A percentile compares a stretch with the other conserved stretches of the same genome.
Evolutionary conservation across 331 rosid genomes (phyloP).

Genomic region (Cucumis variabilis): DNA sequence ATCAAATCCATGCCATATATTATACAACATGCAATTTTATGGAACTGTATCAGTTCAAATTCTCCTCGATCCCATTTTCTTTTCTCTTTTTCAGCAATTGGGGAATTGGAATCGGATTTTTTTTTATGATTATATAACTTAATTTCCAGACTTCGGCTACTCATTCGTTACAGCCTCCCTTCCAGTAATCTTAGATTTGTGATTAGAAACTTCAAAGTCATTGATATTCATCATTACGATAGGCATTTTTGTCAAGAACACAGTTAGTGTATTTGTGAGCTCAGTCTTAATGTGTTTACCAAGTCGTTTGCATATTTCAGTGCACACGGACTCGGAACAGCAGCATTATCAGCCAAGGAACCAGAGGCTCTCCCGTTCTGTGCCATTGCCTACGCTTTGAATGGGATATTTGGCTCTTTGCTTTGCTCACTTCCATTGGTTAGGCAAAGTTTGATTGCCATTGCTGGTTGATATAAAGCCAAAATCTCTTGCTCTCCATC

Average conservation of each 20-base stretch:
- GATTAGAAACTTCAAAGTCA: not conserved
- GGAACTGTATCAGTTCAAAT: not conserved
- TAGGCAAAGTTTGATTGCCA: constrained; percentile 74
- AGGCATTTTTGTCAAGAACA: not conserved
- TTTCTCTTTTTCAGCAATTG: not conserved
- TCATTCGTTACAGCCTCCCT: not conserved
- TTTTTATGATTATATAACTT: not conserved
- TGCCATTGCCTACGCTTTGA: constrained; percentile 90
- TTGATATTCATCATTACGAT: not conserved
- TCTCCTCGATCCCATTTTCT: not conserved
- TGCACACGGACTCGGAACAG: constrained; percentile 97
- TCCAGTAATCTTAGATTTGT: not conserved
- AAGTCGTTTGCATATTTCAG: constrained; percentile 42
- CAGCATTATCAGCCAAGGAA: constrained; percentile 97
- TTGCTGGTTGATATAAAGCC: constrained; percentile 57
- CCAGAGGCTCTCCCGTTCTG: constrained; percentile 98
- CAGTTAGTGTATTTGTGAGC: not conserved
- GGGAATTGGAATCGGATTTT: not conserved
- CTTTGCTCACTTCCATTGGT: constrained; percentile 86
- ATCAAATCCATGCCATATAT: not conserved
- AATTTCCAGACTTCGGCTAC: not conserved
- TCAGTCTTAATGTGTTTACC: not conserved
- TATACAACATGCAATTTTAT: not conserved
- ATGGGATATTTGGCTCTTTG: constrained; percentile 89
- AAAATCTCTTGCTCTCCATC: not conserved